A percentile compares a stretch with the other conserved stretches of the same genome.
These are phyloP conservation scores for Coix lacrymajobi DNA, from an alignment of 176 grass and related monocot species.

Conservation along the genomic window DNA sequence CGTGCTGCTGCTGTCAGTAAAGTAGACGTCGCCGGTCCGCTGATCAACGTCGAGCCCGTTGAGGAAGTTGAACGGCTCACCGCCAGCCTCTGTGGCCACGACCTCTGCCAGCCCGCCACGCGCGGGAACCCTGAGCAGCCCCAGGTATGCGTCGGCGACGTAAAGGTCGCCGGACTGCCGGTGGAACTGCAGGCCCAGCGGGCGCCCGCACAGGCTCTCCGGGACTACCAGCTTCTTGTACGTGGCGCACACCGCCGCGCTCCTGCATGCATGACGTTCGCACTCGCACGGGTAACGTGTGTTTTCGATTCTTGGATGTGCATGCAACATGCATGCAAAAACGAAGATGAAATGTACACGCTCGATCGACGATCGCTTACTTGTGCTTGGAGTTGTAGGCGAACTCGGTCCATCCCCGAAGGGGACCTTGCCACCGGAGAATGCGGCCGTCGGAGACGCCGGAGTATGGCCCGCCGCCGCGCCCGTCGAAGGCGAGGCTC, in stretches of 20 bases:
- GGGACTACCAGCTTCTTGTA: slow-evolving; percentile 29
- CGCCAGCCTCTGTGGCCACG: slow-evolving; percentile 56
- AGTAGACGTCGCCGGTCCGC: slow-evolving; percentile 78
- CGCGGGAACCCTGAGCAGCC: slow-evolving; percentile 51
- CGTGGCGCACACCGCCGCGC: slow-evolving; percentile 32
- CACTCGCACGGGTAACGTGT: not conserved
- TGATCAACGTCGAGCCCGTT: slow-evolving; percentile 90
- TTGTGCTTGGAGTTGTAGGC: slow-evolving; percentile 55
- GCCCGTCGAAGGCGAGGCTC: slow-evolving; percentile 75
- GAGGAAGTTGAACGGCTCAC: slow-evolving; percentile 70
- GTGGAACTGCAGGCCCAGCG: slow-evolving; percentile 82
- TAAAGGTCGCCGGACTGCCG: slow-evolving; percentile 57
- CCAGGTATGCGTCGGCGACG: slow-evolving; percentile 79
- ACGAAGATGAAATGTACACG: not conserved
- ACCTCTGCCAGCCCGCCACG: slow-evolving; percentile 47
- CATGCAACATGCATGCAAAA: not conserved
- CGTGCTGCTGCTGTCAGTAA: slow-evolving; percentile 76
- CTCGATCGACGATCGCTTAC: not conserved
- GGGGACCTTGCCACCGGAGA: slow-evolving; percentile 47
- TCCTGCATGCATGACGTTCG: not conserved
- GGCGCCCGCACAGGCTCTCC: slow-evolving; percentile 78
- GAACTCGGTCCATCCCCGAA: slow-evolving; percentile 55
- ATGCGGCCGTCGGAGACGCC: slow-evolving; percentile 78
- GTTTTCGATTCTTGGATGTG: too few relatives aligned
- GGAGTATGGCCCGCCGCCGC: slow-evolving; percentile 61